phyloP scores from a whole-genome alignment of 2,329 filamentous ascomycete genomes.

The Aureobasidium sp. region DNA sequence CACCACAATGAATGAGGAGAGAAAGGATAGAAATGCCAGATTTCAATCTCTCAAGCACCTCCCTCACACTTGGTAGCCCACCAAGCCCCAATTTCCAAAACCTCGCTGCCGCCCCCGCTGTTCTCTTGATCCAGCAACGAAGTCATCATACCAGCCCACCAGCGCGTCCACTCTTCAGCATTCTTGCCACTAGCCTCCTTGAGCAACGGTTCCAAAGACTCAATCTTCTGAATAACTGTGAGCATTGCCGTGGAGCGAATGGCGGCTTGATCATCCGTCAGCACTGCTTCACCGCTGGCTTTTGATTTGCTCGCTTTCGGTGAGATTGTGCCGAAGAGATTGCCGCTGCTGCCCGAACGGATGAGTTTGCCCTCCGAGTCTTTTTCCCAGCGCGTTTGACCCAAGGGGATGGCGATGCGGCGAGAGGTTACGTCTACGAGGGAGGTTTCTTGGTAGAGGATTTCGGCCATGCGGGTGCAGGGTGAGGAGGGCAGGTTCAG shows the following conservation, averaged over 20 bases:
- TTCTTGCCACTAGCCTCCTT: constrained; percentile 77
- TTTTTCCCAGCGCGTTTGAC: constrained; percentile 73
- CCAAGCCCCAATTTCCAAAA: constrained; percentile 60
- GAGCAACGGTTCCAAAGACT: constrained; percentile 73
- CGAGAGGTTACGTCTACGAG: constrained; percentile 61
- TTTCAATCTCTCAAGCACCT: not conserved
- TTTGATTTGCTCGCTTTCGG: constrained; percentile 18
- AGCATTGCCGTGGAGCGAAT: constrained; percentile 71
- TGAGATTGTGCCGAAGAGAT: constrained; percentile 14
- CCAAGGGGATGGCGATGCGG: constrained; percentile 76
- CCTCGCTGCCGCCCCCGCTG: constrained; percentile 75
- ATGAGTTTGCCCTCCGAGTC: constrained; percentile 29
- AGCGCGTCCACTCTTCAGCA: constrained; percentile 84
- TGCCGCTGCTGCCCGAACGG: constrained; percentile 17
- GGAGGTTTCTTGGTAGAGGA: constrained; percentile 73
- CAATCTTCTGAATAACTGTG: constrained; percentile 74
- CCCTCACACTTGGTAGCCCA: constrained; percentile 46
- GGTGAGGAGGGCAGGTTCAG: constrained; percentile 65
- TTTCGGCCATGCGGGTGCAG: constrained; percentile 67
- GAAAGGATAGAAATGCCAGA: not conserved
- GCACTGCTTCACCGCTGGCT: constrained; percentile 13
- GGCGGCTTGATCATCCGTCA: constrained; percentile 52
- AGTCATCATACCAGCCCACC: constrained; percentile 79
- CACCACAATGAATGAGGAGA: constrained; percentile 14
- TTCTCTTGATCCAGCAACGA: constrained; percentile 66